Evolutionary conservation across 768 basidiomycete genomes (phyloP).

Genomic region (Tylopilus intermedius): DNA sequence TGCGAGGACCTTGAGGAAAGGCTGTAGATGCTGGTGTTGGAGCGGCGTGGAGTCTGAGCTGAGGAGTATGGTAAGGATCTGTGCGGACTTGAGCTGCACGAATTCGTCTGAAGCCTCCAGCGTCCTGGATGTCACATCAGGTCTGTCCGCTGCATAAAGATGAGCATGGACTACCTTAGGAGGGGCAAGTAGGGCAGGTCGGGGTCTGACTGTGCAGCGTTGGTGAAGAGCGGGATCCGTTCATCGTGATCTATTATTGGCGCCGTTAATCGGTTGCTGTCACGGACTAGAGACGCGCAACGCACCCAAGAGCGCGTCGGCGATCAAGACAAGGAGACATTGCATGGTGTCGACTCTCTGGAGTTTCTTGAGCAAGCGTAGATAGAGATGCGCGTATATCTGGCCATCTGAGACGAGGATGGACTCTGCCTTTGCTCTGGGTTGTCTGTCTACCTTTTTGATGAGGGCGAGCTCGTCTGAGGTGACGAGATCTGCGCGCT

Average conservation of each 20-base stretch:
- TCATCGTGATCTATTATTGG: constrained; percentile 71
- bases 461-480: constrained; percentile 81
- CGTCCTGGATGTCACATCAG: constrained; percentile 44
- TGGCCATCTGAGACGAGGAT: constrained; percentile 51
- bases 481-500: constrained; percentile 86
- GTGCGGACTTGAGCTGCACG: constrained; percentile 83
- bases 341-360: constrained; percentile 75
- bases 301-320: constrained; percentile 80
- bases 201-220: constrained; percentile 57
- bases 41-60: constrained; percentile 51
- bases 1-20: constrained; percentile 58
- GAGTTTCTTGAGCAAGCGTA: constrained; percentile 82
- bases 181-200: constrained; percentile 78
- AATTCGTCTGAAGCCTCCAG: constrained; percentile 90
- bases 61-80: constrained; percentile 83
- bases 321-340: constrained; percentile 79
- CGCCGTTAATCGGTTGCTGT: too few species aligned
- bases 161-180: constrained; percentile 47
- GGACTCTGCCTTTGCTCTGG: constrained; percentile 63
- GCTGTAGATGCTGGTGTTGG: constrained; percentile 48
- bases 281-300: constrained; percentile 1
- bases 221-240: constrained; percentile 71
- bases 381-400: constrained; percentile 82
- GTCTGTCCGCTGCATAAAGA: neutral
- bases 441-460: constrained; percentile 84